Evolutionary conservation across 345 rosid genomes (phyloP).

Genomic region (Stellera chamaejasme): DNA sequence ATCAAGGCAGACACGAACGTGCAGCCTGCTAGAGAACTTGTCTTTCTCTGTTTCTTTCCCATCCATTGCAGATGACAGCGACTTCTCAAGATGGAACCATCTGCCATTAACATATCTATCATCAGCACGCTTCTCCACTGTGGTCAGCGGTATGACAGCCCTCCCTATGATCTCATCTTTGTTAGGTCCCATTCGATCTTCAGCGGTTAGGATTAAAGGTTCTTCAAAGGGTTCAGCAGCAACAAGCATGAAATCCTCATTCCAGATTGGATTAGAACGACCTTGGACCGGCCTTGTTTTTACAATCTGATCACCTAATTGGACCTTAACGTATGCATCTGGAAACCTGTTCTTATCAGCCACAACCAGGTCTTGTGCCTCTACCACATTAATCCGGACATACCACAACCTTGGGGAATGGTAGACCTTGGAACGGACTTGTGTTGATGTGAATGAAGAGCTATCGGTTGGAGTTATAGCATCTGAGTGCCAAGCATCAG

Average conservation of each 20-base stretch:
- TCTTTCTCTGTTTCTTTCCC: slow-evolving; percentile 40
- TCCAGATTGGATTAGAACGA: slow-evolving; percentile 69
- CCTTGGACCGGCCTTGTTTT: slow-evolving; percentile 57
- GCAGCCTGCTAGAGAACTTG: slow-evolving; percentile 57
- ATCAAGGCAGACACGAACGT: slow-evolving; percentile 60
- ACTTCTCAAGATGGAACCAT: slow-evolving; percentile 62
- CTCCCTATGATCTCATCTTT: slow-evolving; percentile 71
- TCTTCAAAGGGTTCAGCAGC: slow-evolving; percentile 92
- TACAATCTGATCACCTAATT: slow-evolving; percentile 53
- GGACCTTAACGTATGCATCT: slow-evolving; percentile 58
- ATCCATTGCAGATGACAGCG: slow-evolving; percentile 38
- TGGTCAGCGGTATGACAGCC: slow-evolving; percentile 34
- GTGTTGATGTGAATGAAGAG: slow-evolving; percentile 31
- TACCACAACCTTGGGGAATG: slow-evolving; percentile 95
- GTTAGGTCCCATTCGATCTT: slow-evolving; percentile 55
- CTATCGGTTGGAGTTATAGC: slow-evolving; percentile 43
- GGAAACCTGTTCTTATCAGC: slow-evolving; percentile 54
- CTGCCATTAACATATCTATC: slow-evolving; percentile 29
- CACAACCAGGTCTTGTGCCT: slow-evolving; percentile 73
- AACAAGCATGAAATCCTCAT: slow-evolving; percentile 82
- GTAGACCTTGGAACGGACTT: slow-evolving; percentile 79
- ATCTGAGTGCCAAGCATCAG: slow-evolving; percentile 90
- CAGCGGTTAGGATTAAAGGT: slow-evolving; percentile 46
- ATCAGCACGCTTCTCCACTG: slow-evolving; percentile 50
- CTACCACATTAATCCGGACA: slow-evolving; percentile 68